Evolutionary conservation across 2,329 filamentous ascomycete genomes (phyloP).

Genomic region (Claviceps capensis): DNA sequence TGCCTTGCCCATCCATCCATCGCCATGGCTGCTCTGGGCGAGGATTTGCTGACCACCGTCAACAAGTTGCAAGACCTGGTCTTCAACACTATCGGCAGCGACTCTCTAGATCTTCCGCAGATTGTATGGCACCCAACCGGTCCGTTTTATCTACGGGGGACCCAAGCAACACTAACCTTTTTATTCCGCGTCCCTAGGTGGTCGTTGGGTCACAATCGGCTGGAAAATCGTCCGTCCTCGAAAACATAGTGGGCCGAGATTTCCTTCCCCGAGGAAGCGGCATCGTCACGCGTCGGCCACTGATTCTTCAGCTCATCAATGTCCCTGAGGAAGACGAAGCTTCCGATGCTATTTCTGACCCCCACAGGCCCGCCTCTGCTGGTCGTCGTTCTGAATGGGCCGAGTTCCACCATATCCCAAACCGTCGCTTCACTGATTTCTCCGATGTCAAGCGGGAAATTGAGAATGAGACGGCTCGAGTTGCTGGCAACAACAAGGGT

Average conservation of each 20-base stretch:
- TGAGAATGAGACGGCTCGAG: conserved; percentile 87
- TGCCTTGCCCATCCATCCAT: neutral
- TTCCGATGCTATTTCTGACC: conserved; percentile 49
- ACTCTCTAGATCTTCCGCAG: conserved; percentile 92
- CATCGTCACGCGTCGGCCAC: conserved; percentile 84
- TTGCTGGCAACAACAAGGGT: conserved; percentile 89
- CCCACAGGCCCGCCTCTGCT: conserved; percentile 66
- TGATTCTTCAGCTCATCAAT: conserved; percentile 98
- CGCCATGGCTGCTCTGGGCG: conserved; percentile 82
- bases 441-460: conserved; percentile 90
- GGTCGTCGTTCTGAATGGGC: conserved; percentile 62
- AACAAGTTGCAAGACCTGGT: conserved; percentile 98
- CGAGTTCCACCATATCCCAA: conserved; percentile 91
- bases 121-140: conserved; percentile 52
- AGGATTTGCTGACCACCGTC: conserved; percentile 87
- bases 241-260: conserved; percentile 96
- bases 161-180: conserved; percentile 8
- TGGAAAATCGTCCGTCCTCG: conserved; percentile 94
- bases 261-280: conserved; percentile 93
- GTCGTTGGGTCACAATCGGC: conserved; percentile 97
- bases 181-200: conserved; percentile 43
- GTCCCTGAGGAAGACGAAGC: conserved; percentile 64
- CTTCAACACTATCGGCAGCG: conserved; percentile 99
- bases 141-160: conserved; percentile 3
- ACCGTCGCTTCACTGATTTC: conserved; percentile 82